These are phyloP conservation scores for Dryas drummondii DNA, from an alignment of 306 rosid species.

Conservation along the genomic window DNA sequence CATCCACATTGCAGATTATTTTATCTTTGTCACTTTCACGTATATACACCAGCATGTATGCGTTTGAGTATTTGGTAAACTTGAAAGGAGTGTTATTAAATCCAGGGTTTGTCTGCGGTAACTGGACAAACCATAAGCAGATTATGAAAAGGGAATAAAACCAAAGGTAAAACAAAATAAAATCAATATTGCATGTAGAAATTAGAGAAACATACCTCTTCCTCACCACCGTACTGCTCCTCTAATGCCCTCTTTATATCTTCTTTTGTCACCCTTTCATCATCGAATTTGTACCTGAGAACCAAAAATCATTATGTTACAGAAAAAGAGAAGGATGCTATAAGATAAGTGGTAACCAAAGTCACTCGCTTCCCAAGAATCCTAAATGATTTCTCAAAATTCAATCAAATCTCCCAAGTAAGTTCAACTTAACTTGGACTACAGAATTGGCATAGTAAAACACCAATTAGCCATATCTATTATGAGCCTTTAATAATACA, in stretches of 20 bases:
- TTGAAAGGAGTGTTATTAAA: constrained; percentile 95
- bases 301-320: constrained; percentile 5
- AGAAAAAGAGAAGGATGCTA: not conserved
- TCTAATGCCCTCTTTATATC: constrained; percentile 89
- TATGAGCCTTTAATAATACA: not conserved
- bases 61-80: constrained; percentile 95
- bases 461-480: not conserved
- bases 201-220: constrained; percentile 62
- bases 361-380: not conserved
- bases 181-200: constrained; percentile 12
- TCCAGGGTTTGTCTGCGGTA: constrained; percentile 98
- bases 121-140: constrained; percentile 48
- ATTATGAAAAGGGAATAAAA: constrained; percentile 12
- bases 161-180: not conserved
- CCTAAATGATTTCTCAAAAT: constrained; percentile 3
- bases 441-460: not conserved
- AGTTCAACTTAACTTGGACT: not conserved
- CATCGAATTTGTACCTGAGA: constrained; percentile 91
- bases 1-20: constrained; percentile 94
- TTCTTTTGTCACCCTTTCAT: constrained; percentile 96
- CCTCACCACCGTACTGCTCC: constrained; percentile 99
- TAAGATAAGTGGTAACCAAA: not conserved
- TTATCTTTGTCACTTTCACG: constrained; percentile 98
- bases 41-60: constrained; percentile 97
- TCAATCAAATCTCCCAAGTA: not conserved